Base-by-base conservation (phyloP, 768 basidiomycete genomes). In the Tubosaeta sp. region DNA sequence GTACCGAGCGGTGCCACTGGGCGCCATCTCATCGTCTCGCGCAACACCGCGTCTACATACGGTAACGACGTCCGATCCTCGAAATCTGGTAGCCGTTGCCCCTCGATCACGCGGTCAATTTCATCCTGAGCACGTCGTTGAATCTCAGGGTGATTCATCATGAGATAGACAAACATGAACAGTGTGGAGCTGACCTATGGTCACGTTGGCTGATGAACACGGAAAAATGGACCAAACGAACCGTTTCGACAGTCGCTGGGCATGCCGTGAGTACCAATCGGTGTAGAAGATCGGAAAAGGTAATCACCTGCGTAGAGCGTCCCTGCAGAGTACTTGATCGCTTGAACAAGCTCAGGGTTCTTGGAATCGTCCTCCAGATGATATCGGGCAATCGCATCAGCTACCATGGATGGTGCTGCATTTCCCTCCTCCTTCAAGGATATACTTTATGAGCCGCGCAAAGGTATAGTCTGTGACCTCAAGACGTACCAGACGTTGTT, bases 31-130 rank as follows among this genome's bases (percentile, higher is more conserved):
- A 73, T 44, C 19, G 61, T 58, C 49, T 75, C 73, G 27, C 63
- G 61, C 4, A 68, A 19, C 1, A 73, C 48, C 0, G 71, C 72
- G 7, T 61, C 63, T 12, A 72, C 54, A 40, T 71, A 73, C 0
- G 70, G 69, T 34, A 73, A 41, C 2, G 55, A 57, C 1, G 35
- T 34, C 8, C 57, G 43, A 21, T 73, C 70, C 6, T 55, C 59
- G 39, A 71, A 68, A 3, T 54, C 55, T 6, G 73, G 73, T 3
- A 72, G 59, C 13, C 64, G 61, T 29, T 52, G 53, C 7, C 25
- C 36, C 6, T 65, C 67, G 10, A 73, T 48, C 10, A 70, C 62
- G 4, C 42, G 32, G 39, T 72, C 69, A 6, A 73, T 58, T 30
- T 72, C 70, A 1, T 54, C 53, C 19, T 71, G 72, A 8, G 66